Evolutionary conservation across 192 early-diverging fungal genomes (phyloP).

Genomic region (Umbelopsis vinacea): DNA sequence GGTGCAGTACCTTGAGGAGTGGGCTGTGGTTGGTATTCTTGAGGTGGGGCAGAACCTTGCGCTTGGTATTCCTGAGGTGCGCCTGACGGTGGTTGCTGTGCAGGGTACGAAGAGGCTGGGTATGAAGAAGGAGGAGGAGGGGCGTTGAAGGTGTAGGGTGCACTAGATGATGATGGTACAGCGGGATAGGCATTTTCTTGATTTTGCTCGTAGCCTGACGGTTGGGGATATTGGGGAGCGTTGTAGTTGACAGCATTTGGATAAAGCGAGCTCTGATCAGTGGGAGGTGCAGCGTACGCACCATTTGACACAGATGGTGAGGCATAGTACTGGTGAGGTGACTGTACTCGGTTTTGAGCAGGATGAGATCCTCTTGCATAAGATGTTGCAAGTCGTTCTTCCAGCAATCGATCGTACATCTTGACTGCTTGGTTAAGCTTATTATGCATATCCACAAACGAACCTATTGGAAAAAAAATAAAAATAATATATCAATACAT

Average conservation of each 20-base stretch:
- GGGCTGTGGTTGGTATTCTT: neutral
- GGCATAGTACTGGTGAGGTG: constrained; percentile 28
- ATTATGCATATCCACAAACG: constrained; percentile 76
- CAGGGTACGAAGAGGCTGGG: neutral
- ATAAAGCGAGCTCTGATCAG: constrained; percentile 25
- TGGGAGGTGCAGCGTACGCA: constrained; percentile 40
- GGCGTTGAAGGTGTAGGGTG: neutral
- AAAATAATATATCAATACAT: too few species aligned
- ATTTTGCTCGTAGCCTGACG: constrained; percentile 11
- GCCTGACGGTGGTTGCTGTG: neutral
- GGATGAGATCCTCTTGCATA: constrained; percentile 31
- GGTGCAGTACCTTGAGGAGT: too few species aligned
- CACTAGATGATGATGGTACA: neutral
- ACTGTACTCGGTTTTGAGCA: constrained; percentile 34
- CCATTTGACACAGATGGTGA: constrained; percentile 27
- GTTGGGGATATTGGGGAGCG: constrained; percentile 40
- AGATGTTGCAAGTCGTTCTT: constrained; percentile 63
- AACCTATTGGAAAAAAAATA: constrained; percentile 14
- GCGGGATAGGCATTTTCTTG: constrained; percentile 9
- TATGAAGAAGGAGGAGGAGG: neutral
- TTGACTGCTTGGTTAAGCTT: constrained; percentile 81
- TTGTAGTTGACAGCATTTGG: constrained; percentile 41
- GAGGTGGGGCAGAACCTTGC: neutral
- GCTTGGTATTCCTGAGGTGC: constrained; percentile 8
- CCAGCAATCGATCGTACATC: constrained; percentile 87